These are phyloP conservation scores for Starmerella davenportii DNA, from an alignment of 805 yeast species.

Conservation along the genomic window DNA sequence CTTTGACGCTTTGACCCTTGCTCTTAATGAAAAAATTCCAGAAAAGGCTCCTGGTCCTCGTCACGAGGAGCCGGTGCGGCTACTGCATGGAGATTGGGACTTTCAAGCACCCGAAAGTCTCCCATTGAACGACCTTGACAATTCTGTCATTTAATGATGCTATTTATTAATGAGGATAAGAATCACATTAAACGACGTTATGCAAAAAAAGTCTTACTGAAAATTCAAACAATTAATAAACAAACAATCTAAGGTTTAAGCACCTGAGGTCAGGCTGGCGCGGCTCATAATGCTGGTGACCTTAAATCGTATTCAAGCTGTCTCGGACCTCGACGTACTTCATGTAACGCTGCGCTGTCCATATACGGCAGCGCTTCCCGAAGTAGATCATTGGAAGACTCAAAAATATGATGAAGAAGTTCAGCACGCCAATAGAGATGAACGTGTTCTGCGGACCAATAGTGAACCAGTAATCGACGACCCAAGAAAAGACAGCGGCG, in stretches of 20 bases:
- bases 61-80: background rate
- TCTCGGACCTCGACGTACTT: constrained; percentile 19
- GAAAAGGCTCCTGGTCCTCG: background rate
- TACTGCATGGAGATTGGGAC: constrained; percentile 6
- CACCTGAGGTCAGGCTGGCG: too few relatives aligned
- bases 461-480: constrained; percentile 40
- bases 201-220: background rate
- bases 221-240: too few relatives aligned
- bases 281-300: background rate
- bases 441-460: constrained; percentile 40
- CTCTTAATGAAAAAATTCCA: constrained; percentile 5
- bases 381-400: constrained; percentile 27
- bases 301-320: constrained; percentile 4
- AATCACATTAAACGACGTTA: constrained; percentile 1
- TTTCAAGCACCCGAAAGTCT: constrained; percentile 17
- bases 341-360: constrained; percentile 17
- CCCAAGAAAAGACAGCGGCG: constrained; percentile 31
- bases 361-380: constrained; percentile 26
- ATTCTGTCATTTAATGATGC: constrained; percentile 13
- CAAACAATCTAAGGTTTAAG: background rate
- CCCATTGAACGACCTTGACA: constrained; percentile 18
- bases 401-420: constrained; percentile 27
- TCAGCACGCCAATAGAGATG: constrained; percentile 34
- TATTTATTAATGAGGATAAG: background rate
- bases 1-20: constrained; percentile 11